Evolutionary conservation across 257 asterid species (phyloP).

Genomic region (Ilex asprella): DNA sequence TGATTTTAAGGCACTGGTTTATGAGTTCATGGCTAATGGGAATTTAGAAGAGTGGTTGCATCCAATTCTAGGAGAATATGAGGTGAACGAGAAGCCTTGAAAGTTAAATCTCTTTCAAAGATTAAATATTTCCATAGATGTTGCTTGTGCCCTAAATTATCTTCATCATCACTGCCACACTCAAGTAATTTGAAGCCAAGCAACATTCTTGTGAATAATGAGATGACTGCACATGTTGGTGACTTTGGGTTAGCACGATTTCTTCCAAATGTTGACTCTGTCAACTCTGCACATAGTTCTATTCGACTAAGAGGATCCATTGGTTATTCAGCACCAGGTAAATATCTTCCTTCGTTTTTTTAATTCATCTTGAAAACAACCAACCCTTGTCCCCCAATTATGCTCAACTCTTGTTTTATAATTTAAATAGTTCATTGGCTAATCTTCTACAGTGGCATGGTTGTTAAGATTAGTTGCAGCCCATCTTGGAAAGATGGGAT

Average conservation of each 20-base stretch:
- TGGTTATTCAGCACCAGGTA: constrained; percentile 21
- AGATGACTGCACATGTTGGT: constrained; percentile 16
- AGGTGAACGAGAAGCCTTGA: not conserved
- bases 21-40: constrained; percentile 16
- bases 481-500: too few relatives aligned
- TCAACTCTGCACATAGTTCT: not conserved
- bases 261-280: not conserved
- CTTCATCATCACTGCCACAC: constrained; percentile 8
- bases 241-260: constrained; percentile 20
- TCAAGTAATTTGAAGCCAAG: constrained; percentile 11
- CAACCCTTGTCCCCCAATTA: too few relatives aligned
- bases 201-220: constrained; percentile 10
- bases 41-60: too few relatives aligned
- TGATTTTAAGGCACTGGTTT: constrained; percentile 20
- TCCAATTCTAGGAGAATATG: too few relatives aligned
- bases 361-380: not conserved
- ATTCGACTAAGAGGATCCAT: constrained; percentile 12
- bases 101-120: constrained; percentile 9
- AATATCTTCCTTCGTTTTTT: not conserved
- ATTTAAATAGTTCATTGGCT: too few relatives aligned
- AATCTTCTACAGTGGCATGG: too few relatives aligned
- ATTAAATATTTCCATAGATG: constrained; percentile 8
- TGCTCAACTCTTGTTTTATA: too few relatives aligned
- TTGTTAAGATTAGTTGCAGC: too few relatives aligned
- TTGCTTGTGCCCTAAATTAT: constrained; percentile 15